phyloP scores from a whole-genome alignment of 2,329 filamentous ascomycete species.

The Colletotrichum eremochloae region DNA sequence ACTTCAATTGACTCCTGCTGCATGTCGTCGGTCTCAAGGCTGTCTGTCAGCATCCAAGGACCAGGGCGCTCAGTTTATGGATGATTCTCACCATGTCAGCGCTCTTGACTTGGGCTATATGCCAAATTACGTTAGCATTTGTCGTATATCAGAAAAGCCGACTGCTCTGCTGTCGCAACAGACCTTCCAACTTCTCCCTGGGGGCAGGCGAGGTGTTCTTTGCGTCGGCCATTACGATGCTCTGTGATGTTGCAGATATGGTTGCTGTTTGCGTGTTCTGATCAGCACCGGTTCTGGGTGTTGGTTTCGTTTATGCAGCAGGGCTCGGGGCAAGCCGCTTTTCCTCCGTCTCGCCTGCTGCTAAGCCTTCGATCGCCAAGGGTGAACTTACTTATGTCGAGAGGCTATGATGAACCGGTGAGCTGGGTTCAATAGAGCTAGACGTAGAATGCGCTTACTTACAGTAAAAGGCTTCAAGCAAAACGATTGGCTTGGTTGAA shows the following conservation, averaged over 20 bases:
- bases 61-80: constrained; percentile 32
- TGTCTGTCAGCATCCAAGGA: constrained; percentile 50
- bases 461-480: constrained; percentile 6
- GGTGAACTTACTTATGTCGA: constrained; percentile 24
- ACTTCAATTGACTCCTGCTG: constrained; percentile 95
- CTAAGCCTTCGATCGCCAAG: constrained; percentile 7
- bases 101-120: constrained; percentile 92
- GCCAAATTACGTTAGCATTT: constrained; percentile 25
- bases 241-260: neutral
- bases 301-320: constrained; percentile 10
- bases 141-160: constrained; percentile 10
- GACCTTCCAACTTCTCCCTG: constrained; percentile 84
- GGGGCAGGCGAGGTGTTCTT: constrained; percentile 61
- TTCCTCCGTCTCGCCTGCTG: constrained; percentile 14
- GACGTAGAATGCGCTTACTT: neutral
- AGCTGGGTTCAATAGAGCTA: neutral
- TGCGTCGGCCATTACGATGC: constrained; percentile 54
- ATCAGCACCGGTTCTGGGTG: constrained; percentile 19
- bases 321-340: constrained; percentile 13
- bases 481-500: constrained; percentile 1
- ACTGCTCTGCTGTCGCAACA: constrained; percentile 43
- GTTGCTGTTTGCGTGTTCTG: neutral
- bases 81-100: constrained; percentile 87
- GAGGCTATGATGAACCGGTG: neutral
- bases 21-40: constrained; percentile 90